Evolutionary conservation across 805 yeast species (phyloP), one percentile per base, ranked within the genome.

Genomic region (Pichia deserticola): DNA sequence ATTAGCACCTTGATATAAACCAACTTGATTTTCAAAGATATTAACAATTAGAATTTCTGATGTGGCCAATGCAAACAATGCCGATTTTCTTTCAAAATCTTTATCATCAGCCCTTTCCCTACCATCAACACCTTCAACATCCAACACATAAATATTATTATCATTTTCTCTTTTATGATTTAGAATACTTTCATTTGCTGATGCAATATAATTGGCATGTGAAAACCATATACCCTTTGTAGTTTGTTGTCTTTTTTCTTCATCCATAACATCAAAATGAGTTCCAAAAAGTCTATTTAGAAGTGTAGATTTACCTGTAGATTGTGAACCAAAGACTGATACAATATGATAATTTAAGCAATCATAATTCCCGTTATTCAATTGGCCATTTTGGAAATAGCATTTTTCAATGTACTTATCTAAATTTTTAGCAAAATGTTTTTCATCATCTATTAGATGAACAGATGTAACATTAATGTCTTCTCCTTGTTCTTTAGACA

Each of bases 41-140:
- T 93, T 93, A 40, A 93, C 85, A 53, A 93, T 89, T 58, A 93
- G 73, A 5, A 90, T 82, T 62, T 93, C 98, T 13, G 93, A 82
- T 0, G 97, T 90, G 10, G 97, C 80, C 53, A 93, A 72, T 0
- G 99, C 98, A 72, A 93, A 93, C 40, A 93, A 71, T 0, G 98
- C 98, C 1, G 97, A 90, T 59, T 93, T 93, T 51, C 99, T 78
- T 68, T 93, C 99, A 66, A 93, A 93, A 68, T 93, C 99, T 67
- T 93, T 97, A 67, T 93, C 98, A 60, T 93, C 99, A 29, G 98
- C 98, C 49, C 97, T 78, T 68, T 93, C 99, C 52, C 97, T 78
- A 44, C 99, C 98, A 69, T 93, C 99, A 0, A 97, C 90, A 44
- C 99, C 99, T 69, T 93, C 99, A n/a, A 93, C 98, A 63, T 93